Base-by-base conservation (phyloP, 768 basidiomycete species). In the Strobilomyces echinocephalus region DNA sequence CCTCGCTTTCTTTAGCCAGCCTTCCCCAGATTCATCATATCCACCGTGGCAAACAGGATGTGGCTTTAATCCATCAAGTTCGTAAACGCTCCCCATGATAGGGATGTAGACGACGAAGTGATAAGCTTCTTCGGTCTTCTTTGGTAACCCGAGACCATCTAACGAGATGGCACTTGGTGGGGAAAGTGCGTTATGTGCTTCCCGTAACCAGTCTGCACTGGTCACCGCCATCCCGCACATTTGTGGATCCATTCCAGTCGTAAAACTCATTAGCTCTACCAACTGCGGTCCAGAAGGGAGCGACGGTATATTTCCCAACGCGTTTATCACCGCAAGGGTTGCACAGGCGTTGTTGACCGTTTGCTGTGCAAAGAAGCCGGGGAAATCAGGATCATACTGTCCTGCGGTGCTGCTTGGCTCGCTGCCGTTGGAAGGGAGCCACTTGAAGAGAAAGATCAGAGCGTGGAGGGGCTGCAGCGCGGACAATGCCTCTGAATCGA, bases 331-430 rank as follows among this genome's bases (percentile, higher is more conserved):
- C 5, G 94, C 95, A 31, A 97, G 74, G n/a, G 94, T 95, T 15
- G 92, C 95, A 62, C 95, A 99, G 5, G 94, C 92, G 61, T 98
- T 99, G 72, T 95, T 93, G 60, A 97, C 91, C 47, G 92, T 91
- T 71, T 87, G 92, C 61, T 92, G 88, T 2, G 94, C 93, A 65
- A 97, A 97, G 72, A 91, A 93, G 12, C 91, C 91, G 4, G 87
- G 76, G 59, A 93, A 94, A 16, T 84, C 82, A 43, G 76, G 68
- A 64, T 91, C 89, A 63, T 85, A 87, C 53, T 79, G 75, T 41
- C 89, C 88, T 20, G 76, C 72, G 2, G 5, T 71, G 72, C 52
- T 38, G 63, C 62, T 55, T 7, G 56, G 51, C 42, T 79, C 77
- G 20, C 68, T 65, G 31, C 65, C 58, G 16, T 70, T 58, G 46